These are phyloP conservation scores for Discostella pseudostelligera DNA, from an alignment of 108 stramenopile species.

Conservation along the genomic window DNA sequence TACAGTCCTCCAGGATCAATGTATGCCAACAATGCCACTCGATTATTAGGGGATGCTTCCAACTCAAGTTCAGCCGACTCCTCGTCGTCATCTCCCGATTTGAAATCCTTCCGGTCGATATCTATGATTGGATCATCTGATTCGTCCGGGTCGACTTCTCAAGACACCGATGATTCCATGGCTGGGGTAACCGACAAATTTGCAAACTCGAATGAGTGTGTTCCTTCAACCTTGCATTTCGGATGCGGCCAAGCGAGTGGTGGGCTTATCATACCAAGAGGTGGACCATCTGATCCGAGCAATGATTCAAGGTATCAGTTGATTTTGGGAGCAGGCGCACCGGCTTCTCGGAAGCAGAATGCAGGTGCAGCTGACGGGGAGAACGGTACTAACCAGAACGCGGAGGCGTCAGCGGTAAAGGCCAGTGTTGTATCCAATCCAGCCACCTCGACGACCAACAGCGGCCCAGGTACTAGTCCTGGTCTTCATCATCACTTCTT, in stretches of 20 bases:
- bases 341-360: constrained; percentile 17
- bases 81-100: constrained; percentile 13
- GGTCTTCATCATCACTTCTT: constrained; percentile 47
- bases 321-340: constrained; percentile 31
- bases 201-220: constrained; percentile 16
- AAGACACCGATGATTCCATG: constrained; percentile 7
- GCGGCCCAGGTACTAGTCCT: constrained; percentile 28
- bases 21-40: not conserved
- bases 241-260: constrained; percentile 33
- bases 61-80: constrained; percentile 4
- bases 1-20: constrained; percentile 35
- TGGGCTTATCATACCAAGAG: constrained; percentile 39
- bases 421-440: constrained; percentile 4
- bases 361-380: not conserved
- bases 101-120: constrained; percentile 40
- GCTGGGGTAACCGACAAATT: not conserved
- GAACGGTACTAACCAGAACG: constrained; percentile 17
- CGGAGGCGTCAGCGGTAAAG: constrained; percentile 32
- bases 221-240: constrained; percentile 26
- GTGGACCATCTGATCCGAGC: constrained; percentile 27
- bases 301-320: constrained; percentile 26
- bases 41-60: not conserved
- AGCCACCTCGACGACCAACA: constrained; percentile 1
- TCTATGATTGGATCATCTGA: constrained; percentile 42
- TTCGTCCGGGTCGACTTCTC: constrained; percentile 15